Conservation (phyloP, 345 rosid genomes). For the Citrus unshiu region DNA sequence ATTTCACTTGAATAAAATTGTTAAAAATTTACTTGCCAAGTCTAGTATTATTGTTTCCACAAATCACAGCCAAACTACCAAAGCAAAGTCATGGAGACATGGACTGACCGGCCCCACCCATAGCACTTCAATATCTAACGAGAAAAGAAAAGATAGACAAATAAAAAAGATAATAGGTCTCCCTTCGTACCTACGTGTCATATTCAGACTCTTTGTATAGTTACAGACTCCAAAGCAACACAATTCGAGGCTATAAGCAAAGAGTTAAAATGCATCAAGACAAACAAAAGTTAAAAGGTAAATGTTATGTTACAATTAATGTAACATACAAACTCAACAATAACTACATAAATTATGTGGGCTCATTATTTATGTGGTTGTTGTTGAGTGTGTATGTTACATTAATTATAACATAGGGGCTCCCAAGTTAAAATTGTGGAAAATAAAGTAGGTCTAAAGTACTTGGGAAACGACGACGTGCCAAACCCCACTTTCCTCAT, state of each 20-base stretch:
- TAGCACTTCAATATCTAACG: background rate
- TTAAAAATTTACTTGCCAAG: background rate
- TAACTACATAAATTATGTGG: too few relatives aligned
- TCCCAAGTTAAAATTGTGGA: too few relatives aligned
- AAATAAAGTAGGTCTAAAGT: background rate
- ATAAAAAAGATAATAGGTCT: background rate
- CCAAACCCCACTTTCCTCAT: constrained; percentile 51
- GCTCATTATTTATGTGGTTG: too few relatives aligned
- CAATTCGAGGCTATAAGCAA: background rate
- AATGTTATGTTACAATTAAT: too few relatives aligned
- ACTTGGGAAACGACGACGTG: constrained; percentile 98
- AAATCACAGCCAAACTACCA: too few relatives aligned
- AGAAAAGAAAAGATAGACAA: background rate
- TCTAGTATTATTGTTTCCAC: background rate
- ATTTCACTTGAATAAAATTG: too few relatives aligned
- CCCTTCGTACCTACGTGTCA: background rate
- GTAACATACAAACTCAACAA: too few relatives aligned
- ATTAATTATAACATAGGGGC: too few relatives aligned
- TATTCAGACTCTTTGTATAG: background rate
- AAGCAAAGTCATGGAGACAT: too few relatives aligned
- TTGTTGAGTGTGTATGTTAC: too few relatives aligned
- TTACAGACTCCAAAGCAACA: background rate
- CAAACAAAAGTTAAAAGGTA: too few relatives aligned
- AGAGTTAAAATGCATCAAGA: background rate
- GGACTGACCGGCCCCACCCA: too few relatives aligned